Evolutionary conservation across 306 rosid genomes (phyloP), one percentile per base, ranked within the genome.

Genomic region (Rosa chinensis): DNA sequence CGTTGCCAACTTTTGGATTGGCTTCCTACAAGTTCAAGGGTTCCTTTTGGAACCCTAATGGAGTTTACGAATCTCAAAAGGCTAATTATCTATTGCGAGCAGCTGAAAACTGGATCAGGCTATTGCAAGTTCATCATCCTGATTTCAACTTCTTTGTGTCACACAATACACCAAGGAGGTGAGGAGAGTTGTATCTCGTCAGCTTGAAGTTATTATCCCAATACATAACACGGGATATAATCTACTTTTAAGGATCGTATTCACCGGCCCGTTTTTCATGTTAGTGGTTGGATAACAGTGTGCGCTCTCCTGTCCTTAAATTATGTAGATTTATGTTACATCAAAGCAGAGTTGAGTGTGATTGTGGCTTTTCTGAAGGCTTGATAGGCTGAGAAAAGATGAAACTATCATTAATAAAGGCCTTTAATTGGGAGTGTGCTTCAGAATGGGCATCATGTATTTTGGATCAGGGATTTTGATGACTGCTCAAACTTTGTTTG

Each of bases 61-160:
- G 92, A 74, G 92, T 74, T 18, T 72, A 84, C 10, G 94, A 90
- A 78, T 83, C 87, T 78, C 92, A 87, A 63, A 90, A 87, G 79
- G 89, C 88, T 25, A 88, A 82, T 80, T 90, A 92, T 39, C 88
- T 92, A 23, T 72, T 85, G 76, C 96, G 58, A 79, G 94, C 86
- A 74, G 97, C 96, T 67, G 94, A 88, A 76, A 77, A 83, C 78
- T 94, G 96, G 98, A 86, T 94, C 25, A 89, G 88, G 87, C 83
- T 14, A 66, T 64, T 85, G 87, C 85, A 78, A 61, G 93, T 92
- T 13, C 78, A 87, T 68, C 98, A 92, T 79, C 98, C 97, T 10
- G 97, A 94, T 80, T 94, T 92, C 66, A 89, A 79, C 72, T 94
- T 88, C 84, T 94, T 94, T 44, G 64, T 80, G 71, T 74, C 91